Percentiles rank a stretch among this genome's conserved stretches.
Conservation (phyloP, 2,329 filamentous ascomycete species). For the Cercospora zeae-maydis region DNA sequence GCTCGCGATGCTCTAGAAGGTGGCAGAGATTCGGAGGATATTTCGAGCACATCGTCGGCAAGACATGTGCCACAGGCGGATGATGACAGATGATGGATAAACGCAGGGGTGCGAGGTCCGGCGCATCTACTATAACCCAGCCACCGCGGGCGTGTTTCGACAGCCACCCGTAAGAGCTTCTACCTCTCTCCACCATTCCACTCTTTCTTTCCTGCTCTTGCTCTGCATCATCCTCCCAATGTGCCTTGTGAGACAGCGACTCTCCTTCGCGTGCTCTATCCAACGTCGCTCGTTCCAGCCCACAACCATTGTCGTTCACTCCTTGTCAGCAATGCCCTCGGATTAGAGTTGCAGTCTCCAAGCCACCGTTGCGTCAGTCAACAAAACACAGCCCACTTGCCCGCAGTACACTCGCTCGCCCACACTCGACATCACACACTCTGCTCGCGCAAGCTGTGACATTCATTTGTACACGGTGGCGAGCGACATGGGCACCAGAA, state of each 20-base stretch:
- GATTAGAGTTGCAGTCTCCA: slow-evolving; percentile 6
- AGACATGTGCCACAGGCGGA: background rate
- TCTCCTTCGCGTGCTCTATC: background rate
- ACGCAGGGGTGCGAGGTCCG: background rate
- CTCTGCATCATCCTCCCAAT: background rate
- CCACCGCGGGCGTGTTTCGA: background rate
- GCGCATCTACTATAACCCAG: background rate
- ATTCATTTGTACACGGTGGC: slow-evolving; percentile 4
- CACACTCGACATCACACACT: background rate
- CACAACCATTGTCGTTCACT: background rate
- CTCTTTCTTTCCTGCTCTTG: background rate
- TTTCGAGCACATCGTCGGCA: background rate
- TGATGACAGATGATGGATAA: background rate
- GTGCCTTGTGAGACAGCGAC: background rate
- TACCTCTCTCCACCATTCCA: background rate
- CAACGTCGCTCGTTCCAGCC: slow-evolving; percentile 4
- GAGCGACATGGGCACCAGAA: slow-evolving; percentile 15
- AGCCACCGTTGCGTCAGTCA: slow-evolving; percentile 13
- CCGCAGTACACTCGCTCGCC: background rate
- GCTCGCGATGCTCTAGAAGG: background rate
- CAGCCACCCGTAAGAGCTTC: background rate
- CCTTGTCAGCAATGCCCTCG: background rate
- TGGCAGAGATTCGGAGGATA: background rate
- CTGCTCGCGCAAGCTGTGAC: background rate
- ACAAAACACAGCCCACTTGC: slow-evolving; percentile 7